phyloP scores from a whole-genome alignment of 148 eudicot genomes.

The Drosera capensis region DNA sequence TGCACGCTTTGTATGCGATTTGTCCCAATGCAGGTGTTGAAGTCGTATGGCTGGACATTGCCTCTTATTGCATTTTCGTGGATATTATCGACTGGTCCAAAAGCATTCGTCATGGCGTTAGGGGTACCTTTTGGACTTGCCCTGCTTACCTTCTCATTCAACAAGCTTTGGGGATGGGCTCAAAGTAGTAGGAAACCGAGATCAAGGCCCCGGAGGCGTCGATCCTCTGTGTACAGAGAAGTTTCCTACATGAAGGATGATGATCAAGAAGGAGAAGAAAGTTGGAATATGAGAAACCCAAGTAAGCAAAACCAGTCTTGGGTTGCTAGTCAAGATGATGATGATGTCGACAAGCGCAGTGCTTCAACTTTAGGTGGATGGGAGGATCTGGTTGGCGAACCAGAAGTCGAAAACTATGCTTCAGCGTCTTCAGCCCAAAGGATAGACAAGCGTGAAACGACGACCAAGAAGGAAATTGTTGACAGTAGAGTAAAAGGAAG shows the following conservation, averaged over 20 bases:
- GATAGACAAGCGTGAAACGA: background rate
- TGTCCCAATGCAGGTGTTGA: constrained; percentile 44
- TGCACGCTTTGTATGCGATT: background rate
- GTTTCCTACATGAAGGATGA: constrained; percentile 11
- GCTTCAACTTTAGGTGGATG: constrained; percentile 55
- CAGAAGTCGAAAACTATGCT: background rate
- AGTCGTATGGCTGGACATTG: constrained; percentile 52
- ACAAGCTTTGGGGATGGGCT: constrained; percentile 19
- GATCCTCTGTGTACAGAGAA: constrained; percentile 5
- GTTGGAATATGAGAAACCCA: constrained; percentile 6
- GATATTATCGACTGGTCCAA: constrained; percentile 53
- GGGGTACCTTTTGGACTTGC: constrained; percentile 45
- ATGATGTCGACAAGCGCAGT: constrained; percentile 9
- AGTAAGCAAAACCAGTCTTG: constrained; percentile 24
- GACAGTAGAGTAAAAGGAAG: constrained; percentile 17
- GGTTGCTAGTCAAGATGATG: constrained; percentile 14
- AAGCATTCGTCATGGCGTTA: constrained; percentile 69
- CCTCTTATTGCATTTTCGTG: constrained; percentile 41
- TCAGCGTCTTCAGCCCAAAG: background rate
- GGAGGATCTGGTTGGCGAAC: constrained; percentile 28
- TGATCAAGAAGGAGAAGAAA: constrained; percentile 13
- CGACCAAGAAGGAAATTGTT: constrained; percentile 10
- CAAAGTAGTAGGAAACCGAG: constrained; percentile 13
- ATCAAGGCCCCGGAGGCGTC: constrained; percentile 12
- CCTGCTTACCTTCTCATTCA: constrained; percentile 30